phyloP scores from a whole-genome alignment of 2,329 filamentous ascomycete genomes.

The Hymenoscyphus linearis region DNA sequence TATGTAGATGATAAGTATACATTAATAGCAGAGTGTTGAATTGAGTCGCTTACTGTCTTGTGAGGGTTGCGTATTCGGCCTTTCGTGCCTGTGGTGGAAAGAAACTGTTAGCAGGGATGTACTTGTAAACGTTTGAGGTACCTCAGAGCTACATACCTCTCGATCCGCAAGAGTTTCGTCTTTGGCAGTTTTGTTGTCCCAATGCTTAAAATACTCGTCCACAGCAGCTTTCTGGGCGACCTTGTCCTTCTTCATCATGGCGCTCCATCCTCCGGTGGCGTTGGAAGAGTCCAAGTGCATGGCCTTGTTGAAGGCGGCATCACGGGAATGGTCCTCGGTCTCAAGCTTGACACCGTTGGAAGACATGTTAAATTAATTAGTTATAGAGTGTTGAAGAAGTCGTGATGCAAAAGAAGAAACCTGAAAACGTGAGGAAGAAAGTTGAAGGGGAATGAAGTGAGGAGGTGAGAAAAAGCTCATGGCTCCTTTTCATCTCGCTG shows the following conservation, averaged over 20 bases:
- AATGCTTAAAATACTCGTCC: slow-evolving; percentile 95
- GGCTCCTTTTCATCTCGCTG: neutral
- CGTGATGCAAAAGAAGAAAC: slow-evolving; percentile 1
- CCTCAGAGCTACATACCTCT: slow-evolving; percentile 50
- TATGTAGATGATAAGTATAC: slow-evolving; percentile 33
- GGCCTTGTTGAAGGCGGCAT: slow-evolving; percentile 86
- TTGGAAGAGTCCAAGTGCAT: slow-evolving; percentile 70
- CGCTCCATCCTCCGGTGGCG: slow-evolving; percentile 66
- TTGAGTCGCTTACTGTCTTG: slow-evolving; percentile 68
- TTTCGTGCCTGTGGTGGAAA: slow-evolving; percentile 56
- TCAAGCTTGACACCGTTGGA: slow-evolving; percentile 50
- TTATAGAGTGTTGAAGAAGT: slow-evolving; percentile 5
- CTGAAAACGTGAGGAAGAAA: neutral
- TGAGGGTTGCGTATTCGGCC: slow-evolving; percentile 88
- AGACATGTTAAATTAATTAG: slow-evolving; percentile 24
- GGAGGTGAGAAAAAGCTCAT: neutral
- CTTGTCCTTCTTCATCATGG: slow-evolving; percentile 81
- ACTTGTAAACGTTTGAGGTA: neutral
- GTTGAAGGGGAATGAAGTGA: neutral
- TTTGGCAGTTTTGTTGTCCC: slow-evolving; percentile 76
- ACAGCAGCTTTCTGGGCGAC: slow-evolving; percentile 75
- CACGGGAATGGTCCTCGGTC: slow-evolving; percentile 74
- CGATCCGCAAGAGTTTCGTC: slow-evolving; percentile 80
- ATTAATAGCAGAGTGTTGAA: neutral
- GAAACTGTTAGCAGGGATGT: slow-evolving; percentile 2